These are phyloP conservation scores for Saturnispora saitoi DNA, from an alignment of 805 yeast species.

Conservation along the genomic window DNA sequence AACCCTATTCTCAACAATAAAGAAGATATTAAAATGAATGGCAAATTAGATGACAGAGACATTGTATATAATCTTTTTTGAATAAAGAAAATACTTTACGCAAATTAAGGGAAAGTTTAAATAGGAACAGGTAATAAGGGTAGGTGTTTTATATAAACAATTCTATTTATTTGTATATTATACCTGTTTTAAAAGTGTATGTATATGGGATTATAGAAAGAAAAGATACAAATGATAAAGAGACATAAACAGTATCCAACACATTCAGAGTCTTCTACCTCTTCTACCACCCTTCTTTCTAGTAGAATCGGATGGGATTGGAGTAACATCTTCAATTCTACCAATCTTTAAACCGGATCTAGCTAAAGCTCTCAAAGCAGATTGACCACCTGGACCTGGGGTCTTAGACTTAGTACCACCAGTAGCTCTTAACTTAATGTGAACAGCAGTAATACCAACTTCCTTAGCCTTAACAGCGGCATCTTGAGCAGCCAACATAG, in stretches of 20 bases:
- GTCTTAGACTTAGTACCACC: conserved; percentile 99
- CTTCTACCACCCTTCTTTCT: conserved; percentile 99
- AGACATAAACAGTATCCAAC: conserved; percentile 5
- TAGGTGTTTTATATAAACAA: too few relatives aligned
- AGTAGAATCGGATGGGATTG: conserved; percentile 99
- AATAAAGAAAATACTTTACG: not conserved
- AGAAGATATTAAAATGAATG: conserved; percentile 16
- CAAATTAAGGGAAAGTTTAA: not conserved
- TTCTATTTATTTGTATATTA: conserved; percentile 2
- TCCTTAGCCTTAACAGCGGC: conserved; percentile 98
- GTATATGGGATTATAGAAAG: conserved; percentile 4
- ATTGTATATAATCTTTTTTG: not conserved
- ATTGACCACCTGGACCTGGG: conserved; percentile 99
- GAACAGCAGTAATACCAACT: conserved; percentile 99
- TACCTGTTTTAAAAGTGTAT: conserved; percentile 5
- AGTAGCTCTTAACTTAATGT: conserved; percentile 98
- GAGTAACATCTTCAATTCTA: conserved; percentile 99
- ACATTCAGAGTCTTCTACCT: conserved; percentile 88
- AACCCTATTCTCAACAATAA: conserved; percentile 47
- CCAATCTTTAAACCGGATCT: conserved; percentile 99
- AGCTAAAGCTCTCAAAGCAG: conserved; percentile 98
- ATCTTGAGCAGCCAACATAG: conserved; percentile 99
- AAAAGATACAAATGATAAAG: conserved; percentile 9
- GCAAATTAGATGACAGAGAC: not conserved
- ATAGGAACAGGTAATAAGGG: not conserved